Percentiles rank a stretch among this genome's conserved stretches.
Evolutionary conservation across 208 protist genomes (phyloP).

Genomic region (Strigomonas culicis): DNA sequence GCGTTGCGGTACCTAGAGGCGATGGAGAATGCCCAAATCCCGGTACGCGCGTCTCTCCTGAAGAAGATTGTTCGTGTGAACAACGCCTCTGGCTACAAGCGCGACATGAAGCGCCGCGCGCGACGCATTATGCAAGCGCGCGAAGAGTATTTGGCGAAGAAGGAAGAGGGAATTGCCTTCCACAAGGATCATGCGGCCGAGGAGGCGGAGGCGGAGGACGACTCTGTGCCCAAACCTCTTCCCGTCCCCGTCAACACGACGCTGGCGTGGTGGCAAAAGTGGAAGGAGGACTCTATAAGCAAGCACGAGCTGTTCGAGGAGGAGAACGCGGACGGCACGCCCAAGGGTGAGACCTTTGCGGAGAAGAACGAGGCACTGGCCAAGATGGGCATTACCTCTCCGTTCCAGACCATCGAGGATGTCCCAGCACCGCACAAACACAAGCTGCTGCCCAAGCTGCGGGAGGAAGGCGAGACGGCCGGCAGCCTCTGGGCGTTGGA

Average conservation of each 20-base stretch:
- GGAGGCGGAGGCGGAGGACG: slow-evolving; percentile 7
- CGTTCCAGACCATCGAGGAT: slow-evolving; percentile 53
- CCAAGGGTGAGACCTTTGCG: slow-evolving; percentile 69
- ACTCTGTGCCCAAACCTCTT: slow-evolving; percentile 33
- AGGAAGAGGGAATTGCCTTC: slow-evolving; percentile 50
- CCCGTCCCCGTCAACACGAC: slow-evolving; percentile 57
- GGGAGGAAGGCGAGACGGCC: slow-evolving; percentile 70
- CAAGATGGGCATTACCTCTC: slow-evolving; percentile 74
- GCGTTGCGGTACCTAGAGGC: slow-evolving; percentile 86
- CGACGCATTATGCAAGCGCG: slow-evolving; percentile 90
- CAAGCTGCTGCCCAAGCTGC: slow-evolving; percentile 64
- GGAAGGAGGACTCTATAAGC: slow-evolving; percentile 67
- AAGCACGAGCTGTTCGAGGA: slow-evolving; percentile 87
- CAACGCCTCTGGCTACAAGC: slow-evolving; percentile 84
- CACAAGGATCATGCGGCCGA: neutral
- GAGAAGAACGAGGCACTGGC: slow-evolving; percentile 85
- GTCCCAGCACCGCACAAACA: slow-evolving; percentile 51
- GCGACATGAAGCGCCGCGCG: slow-evolving; percentile 91
- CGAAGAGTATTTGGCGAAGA: slow-evolving; percentile 78
- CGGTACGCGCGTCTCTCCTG: slow-evolving; percentile 66
- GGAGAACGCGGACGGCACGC: slow-evolving; percentile 75
- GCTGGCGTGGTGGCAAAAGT: slow-evolving; percentile 84
- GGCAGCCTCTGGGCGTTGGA: slow-evolving; percentile 83
- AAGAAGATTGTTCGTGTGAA: slow-evolving; percentile 88
- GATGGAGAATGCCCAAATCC: slow-evolving; percentile 75